phyloP scores from a whole-genome alignment of 2,329 filamentous ascomycete species.

The Clonostachys sp. region DNA sequence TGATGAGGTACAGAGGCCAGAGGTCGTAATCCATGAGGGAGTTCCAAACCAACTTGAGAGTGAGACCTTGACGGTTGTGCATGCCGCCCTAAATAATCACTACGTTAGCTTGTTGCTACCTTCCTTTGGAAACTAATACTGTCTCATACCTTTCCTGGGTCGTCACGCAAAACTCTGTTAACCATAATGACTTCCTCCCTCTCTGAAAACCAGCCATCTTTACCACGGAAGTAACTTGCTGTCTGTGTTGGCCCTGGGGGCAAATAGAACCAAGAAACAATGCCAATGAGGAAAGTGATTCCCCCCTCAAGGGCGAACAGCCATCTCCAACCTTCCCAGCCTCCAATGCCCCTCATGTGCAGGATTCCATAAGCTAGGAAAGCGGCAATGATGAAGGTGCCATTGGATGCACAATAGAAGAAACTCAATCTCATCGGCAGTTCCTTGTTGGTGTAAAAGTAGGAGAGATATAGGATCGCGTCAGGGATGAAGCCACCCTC shows the following conservation, averaged over 20 bases:
- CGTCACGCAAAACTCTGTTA: background rate
- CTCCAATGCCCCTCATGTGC: constrained; percentile 40
- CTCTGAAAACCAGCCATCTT: background rate
- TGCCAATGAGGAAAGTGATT: constrained; percentile 8
- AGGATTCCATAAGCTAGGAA: constrained; percentile 41
- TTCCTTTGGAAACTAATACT: too few relatives aligned
- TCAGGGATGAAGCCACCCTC: constrained; percentile 56
- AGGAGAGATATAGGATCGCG: constrained; percentile 61
- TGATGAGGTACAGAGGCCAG: constrained; percentile 48
- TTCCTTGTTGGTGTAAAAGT: constrained; percentile 68
- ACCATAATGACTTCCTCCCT: background rate
- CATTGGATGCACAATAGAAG: constrained; percentile 52
- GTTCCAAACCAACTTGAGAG: constrained; percentile 35
- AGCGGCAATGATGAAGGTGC: constrained; percentile 30
- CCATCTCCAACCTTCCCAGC: constrained; percentile 50
- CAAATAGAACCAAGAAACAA: constrained; percentile 22
- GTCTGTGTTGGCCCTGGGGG: constrained; percentile 25
- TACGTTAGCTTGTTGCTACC: too few relatives aligned
- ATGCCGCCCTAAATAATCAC: constrained; percentile 40
- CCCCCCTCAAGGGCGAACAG: constrained; percentile 23
- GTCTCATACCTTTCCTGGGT: background rate
- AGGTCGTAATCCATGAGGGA: constrained; percentile 48
- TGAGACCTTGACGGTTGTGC: constrained; percentile 49
- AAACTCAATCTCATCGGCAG: constrained; percentile 53
- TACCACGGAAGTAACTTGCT: constrained; percentile 40